Evolutionary conservation across 2,329 filamentous ascomycete species (phyloP).

Genomic region (Aspergillus awamori): DNA sequence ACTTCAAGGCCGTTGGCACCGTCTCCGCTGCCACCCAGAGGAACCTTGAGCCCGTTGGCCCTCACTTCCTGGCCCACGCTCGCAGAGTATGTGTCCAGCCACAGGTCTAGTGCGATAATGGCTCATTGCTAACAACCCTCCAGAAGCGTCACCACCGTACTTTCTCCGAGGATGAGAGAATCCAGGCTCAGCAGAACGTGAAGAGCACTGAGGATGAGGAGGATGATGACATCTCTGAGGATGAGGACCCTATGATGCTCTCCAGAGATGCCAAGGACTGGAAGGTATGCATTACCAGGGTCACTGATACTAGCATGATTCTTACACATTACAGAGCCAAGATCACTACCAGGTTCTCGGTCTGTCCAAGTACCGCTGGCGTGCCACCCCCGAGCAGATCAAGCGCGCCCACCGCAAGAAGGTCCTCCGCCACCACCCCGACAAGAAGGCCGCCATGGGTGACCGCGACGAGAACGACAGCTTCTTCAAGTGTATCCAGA

Average conservation of each 20-base stretch:
- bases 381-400: constrained; percentile 96
- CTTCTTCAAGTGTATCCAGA: constrained; percentile 99
- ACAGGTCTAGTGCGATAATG: not conserved
- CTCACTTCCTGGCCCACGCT: constrained; percentile 96
- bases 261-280: constrained; percentile 96
- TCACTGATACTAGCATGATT: not conserved
- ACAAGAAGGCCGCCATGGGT: constrained; percentile 95
- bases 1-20: constrained; percentile 82
- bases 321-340: constrained; percentile 65
- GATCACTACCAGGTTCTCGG: constrained; percentile 98
- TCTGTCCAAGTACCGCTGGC: constrained; percentile 86
- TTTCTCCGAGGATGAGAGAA: constrained; percentile 97
- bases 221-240: constrained; percentile 86
- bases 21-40: constrained; percentile 78
- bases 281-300: constrained; percentile 68
- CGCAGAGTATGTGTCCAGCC: constrained; percentile 67
- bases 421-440: constrained; percentile 97
- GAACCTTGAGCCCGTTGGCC: constrained; percentile 92
- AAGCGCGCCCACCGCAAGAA: constrained; percentile 99
- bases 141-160: constrained; percentile 88
- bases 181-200: constrained; percentile 90
- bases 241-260: constrained; percentile 90
- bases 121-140: constrained; percentile 24
- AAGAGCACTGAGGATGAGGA: constrained; percentile 95
- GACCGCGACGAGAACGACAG: constrained; percentile 83